phyloP scores from a whole-genome alignment of 257 asterid genomes.

The Nicotiana knightiana region DNA sequence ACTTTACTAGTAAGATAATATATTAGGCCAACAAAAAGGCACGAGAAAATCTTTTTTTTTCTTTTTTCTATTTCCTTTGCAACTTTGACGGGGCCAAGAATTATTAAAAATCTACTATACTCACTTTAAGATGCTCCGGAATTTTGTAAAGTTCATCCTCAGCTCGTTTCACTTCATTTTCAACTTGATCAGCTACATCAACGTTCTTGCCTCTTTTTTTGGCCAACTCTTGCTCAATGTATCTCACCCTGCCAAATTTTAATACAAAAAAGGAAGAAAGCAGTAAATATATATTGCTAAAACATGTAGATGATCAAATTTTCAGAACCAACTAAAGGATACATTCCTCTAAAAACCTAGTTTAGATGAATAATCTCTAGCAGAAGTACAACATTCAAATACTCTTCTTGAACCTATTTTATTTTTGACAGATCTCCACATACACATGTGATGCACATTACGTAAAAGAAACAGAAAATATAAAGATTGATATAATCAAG shows the following conservation, averaged over 20 bases:
- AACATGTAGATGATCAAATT: neutral
- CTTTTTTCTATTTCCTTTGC: neutral
- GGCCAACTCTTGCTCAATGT: slow-evolving; percentile 89
- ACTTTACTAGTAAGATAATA: too few relatives aligned
- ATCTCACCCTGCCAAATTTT: slow-evolving; percentile 57
- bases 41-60: neutral
- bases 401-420: neutral
- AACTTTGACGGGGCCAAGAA: neutral
- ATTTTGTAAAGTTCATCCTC: slow-evolving; percentile 84
- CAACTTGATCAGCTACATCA: slow-evolving; percentile 50
- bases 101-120: slow-evolving; percentile 16
- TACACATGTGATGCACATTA: neutral
- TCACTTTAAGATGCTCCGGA: slow-evolving; percentile 90
- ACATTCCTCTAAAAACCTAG: neutral
- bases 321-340: neutral
- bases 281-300: neutral
- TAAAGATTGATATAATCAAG: neutral
- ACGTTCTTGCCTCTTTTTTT: slow-evolving; percentile 73
- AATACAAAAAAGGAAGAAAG: slow-evolving; percentile 2
- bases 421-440: neutral
- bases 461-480: neutral
- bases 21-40: neutral
- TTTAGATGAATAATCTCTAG: neutral
- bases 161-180: slow-evolving; percentile 67
- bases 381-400: neutral